Conservation (phyloP, 139 green algal genomes). For the Chlorella sp. region DNA sequence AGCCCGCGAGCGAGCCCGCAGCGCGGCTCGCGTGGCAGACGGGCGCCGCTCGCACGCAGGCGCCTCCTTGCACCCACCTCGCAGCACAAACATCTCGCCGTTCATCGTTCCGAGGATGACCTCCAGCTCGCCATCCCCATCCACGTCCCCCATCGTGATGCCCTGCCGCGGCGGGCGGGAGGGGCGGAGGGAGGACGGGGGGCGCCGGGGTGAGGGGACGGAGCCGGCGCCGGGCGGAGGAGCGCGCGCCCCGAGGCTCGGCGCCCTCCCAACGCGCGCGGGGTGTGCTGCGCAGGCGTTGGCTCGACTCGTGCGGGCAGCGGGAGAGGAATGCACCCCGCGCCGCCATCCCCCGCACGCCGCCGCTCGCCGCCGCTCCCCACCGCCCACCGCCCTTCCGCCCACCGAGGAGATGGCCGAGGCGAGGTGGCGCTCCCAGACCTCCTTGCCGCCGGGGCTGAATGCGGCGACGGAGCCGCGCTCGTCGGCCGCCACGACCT, state of each 20-base stretch:
- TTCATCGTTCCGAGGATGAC: conserved; percentile 73
- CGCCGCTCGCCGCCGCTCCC: background rate
- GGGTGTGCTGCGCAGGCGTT: too few relatives aligned
- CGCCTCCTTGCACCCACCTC: too few relatives aligned
- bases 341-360: too few relatives aligned
- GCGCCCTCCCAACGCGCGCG: too few relatives aligned
- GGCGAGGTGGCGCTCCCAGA: conserved; percentile 94
- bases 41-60: too few relatives aligned
- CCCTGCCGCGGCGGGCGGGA: conserved; percentile 34
- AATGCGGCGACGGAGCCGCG: conserved; percentile 89
- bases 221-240: too few relatives aligned
- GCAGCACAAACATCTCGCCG: conserved; percentile 83
- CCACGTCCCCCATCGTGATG: conserved; percentile 73
- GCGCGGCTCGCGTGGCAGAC: too few relatives aligned
- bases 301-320: too few relatives aligned
- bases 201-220: background rate
- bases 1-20: too few relatives aligned
- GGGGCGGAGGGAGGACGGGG: conserved; percentile 6
- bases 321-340: too few relatives aligned
- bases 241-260: too few relatives aligned
- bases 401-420: conserved; percentile 43
- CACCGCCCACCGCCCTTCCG: background rate
- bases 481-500: conserved; percentile 90
- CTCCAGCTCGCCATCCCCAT: conserved; percentile 86
- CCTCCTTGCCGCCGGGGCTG: conserved; percentile 63